These are phyloP conservation scores for Carex pumila DNA, from an alignment of 176 grass and related monocot species.

Conservation along the genomic window DNA sequence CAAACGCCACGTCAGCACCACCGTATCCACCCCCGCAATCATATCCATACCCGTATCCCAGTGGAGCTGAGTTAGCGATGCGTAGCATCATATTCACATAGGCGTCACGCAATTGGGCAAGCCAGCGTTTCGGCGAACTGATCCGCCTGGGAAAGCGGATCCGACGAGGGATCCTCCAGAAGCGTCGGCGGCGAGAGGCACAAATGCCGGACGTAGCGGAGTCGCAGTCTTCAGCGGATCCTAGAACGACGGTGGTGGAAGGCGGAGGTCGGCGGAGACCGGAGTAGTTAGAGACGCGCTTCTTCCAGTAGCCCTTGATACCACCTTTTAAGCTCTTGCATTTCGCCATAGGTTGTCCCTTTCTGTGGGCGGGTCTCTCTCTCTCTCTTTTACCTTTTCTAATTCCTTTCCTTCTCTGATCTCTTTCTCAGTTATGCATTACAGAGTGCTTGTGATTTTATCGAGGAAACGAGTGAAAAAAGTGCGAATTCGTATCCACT, in stretches of 20 bases:
- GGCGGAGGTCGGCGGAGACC: constrained; percentile 33
- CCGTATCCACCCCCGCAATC: constrained; percentile 14
- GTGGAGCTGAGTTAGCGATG: constrained; percentile 42
- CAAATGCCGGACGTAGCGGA: background rate
- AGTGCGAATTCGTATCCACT: no score
- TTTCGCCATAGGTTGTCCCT: constrained; percentile 12
- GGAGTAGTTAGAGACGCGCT: constrained; percentile 34
- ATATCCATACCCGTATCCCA: constrained; percentile 26
- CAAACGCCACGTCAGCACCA: constrained; percentile 14
- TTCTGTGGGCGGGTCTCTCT: background rate
- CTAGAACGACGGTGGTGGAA: constrained; percentile 29
- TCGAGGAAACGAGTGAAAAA: background rate
- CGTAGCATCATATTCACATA: constrained; percentile 70
- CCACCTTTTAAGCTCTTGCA: constrained; percentile 35
- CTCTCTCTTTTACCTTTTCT: background rate
- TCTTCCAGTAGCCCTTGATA: constrained; percentile 66
- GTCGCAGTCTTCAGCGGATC: background rate
- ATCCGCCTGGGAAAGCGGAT: constrained; percentile 34
- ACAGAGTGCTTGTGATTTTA: background rate
- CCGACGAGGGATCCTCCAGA: constrained; percentile 33
- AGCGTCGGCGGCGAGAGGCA: background rate
- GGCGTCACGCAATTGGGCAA: constrained; percentile 43
- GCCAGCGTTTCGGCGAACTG: constrained; percentile 36
- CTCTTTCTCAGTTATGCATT: background rate
- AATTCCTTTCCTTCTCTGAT: background rate